Conservation (phyloP, 768 basidiomycete genomes). For the Pleurotus pulmonarius region DNA sequence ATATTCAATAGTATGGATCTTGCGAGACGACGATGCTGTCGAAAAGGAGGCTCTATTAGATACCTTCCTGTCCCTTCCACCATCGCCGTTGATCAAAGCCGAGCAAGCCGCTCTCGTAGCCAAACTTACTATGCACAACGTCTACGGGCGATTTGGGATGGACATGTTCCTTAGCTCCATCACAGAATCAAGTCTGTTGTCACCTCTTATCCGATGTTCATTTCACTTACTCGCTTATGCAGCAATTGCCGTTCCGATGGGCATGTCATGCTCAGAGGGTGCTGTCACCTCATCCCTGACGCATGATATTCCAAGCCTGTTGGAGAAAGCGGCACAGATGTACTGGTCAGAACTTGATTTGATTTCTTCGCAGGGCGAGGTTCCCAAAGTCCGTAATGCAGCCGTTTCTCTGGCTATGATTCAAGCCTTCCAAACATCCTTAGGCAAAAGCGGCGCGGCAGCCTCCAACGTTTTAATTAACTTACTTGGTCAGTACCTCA, state of each 20-base stretch:
- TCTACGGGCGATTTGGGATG: constrained; percentile 71
- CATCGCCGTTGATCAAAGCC: constrained; percentile 57
- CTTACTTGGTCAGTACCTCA: constrained; percentile 49
- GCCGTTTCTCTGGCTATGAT: constrained; percentile 68
- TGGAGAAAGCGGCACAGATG: constrained; percentile 66
- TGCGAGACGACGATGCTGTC: constrained; percentile 53
- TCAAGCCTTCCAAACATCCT: constrained; percentile 72
- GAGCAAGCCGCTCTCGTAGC: constrained; percentile 76
- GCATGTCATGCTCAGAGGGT: constrained; percentile 49
- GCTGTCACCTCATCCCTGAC: constrained; percentile 38
- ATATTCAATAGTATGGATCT: constrained; percentile 53
- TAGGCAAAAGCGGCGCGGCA: constrained; percentile 55
- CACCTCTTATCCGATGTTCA: background rate
- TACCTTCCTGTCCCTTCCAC: constrained; percentile 52
- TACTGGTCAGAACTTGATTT: constrained; percentile 64
- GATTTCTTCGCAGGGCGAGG: constrained; percentile 55
- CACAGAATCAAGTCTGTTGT: constrained; percentile 72
- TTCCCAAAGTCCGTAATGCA: constrained; percentile 71
- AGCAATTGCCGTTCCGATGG: constrained; percentile 87
- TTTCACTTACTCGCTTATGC: background rate
- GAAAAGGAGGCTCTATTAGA: constrained; percentile 53
- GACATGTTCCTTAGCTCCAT: constrained; percentile 92
- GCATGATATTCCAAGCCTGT: constrained; percentile 53
- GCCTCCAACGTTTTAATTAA: constrained; percentile 49
- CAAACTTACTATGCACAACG: constrained; percentile 72